Conservation (phyloP, 2,329 filamentous ascomycete species). For the Botryotinia convoluta region DNA sequence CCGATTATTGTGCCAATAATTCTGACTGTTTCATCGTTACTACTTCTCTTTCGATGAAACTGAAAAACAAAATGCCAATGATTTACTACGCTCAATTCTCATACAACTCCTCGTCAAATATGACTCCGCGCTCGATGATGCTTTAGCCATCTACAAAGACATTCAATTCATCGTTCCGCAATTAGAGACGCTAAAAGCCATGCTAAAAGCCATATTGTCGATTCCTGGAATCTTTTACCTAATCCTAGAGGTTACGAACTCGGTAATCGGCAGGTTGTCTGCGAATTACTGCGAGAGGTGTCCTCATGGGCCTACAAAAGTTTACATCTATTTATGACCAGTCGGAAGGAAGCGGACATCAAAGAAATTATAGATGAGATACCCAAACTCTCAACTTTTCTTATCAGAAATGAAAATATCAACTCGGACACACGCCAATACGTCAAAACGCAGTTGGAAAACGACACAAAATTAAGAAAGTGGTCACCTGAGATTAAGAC, state of each 20-base stretch:
- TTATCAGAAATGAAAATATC: neutral
- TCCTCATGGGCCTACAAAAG: neutral
- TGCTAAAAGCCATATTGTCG: neutral
- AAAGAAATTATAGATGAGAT: neutral
- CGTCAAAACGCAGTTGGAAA: neutral
- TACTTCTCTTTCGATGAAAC: conserved; percentile 9
- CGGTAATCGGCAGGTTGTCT: neutral
- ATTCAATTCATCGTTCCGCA: neutral
- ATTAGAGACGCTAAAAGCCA: neutral
- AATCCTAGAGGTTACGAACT: neutral
- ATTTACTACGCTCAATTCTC: neutral
- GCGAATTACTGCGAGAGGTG: neutral
- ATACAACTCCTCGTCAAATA: neutral
- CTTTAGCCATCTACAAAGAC: neutral
- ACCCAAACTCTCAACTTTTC: neutral
- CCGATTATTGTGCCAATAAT: neutral
- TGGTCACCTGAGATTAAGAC: neutral
- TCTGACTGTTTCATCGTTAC: neutral
- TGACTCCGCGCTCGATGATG: neutral
- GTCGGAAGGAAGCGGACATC: neutral
- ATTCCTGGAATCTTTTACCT: neutral
- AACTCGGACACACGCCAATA: neutral
- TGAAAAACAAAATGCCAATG: neutral
- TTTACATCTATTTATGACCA: neutral
- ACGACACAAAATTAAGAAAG: neutral